These are phyloP conservation scores for Phytophthora chlamydospora DNA, from an alignment of 352 stramenopile species.

Conservation along the genomic window DNA sequence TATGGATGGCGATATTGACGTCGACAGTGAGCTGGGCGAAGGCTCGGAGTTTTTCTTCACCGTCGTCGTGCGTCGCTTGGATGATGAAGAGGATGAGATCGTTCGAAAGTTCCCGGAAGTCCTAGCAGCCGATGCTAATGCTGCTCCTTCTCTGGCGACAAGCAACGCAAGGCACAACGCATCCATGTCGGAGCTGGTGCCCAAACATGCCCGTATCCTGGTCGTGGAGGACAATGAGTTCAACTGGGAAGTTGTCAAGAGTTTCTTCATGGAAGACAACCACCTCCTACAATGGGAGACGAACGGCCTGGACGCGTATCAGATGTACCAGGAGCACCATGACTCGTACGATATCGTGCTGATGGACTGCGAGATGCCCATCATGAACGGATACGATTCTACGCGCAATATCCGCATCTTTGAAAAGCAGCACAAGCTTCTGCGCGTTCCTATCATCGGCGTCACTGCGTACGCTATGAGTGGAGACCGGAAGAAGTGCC, in stretches of 20 bases:
- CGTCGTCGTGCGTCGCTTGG: constrained; percentile 53
- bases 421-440: constrained; percentile 67
- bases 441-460: constrained; percentile 80
- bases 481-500: constrained; percentile 81
- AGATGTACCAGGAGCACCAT: constrained; percentile 79
- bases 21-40: constrained; percentile 68
- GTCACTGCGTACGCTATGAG: constrained; percentile 89
- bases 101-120: constrained; percentile 53
- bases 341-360: constrained; percentile 80
- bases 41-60: constrained; percentile 79
- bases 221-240: constrained; percentile 92
- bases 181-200: constrained; percentile 45
- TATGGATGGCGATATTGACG: constrained; percentile 73
- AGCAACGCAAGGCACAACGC: constrained; percentile 25
- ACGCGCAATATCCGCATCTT: constrained; percentile 77
- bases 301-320: constrained; percentile 73
- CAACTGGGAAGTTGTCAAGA: constrained; percentile 92
- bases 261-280: constrained; percentile 83
- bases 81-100: constrained; percentile 57
- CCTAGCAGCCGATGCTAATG: constrained; percentile 29
- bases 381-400: constrained; percentile 86
- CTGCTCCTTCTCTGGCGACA: constrained; percentile 18
- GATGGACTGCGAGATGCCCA: constrained; percentile 90
- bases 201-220: constrained; percentile 76
- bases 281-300: constrained; percentile 85